Evolutionary conservation across 2,329 filamentous ascomycete species (phyloP).

Genomic region (Hypomyces rosellus): DNA sequence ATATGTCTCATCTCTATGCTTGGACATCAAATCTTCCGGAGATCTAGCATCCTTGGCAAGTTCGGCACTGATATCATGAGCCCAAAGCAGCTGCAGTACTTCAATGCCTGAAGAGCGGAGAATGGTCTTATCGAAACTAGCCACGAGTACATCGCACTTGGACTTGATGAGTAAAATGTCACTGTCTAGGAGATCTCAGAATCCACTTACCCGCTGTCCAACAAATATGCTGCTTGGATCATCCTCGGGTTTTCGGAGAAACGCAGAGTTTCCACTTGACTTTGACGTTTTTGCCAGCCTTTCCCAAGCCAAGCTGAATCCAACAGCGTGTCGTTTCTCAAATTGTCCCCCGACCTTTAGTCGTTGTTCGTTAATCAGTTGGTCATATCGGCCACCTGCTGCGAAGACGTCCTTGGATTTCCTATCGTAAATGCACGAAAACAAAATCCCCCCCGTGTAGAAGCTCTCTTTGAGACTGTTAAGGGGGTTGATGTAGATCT

Average conservation of each 20-base stretch:
- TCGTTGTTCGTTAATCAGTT: slow-evolving; percentile 75
- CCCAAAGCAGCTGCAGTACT: slow-evolving; percentile 73
- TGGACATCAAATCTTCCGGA: slow-evolving; percentile 70
- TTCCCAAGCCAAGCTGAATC: slow-evolving; percentile 88
- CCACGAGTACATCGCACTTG: slow-evolving; percentile 81
- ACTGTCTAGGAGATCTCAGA: slow-evolving; percentile 1
- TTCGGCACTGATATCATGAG: slow-evolving; percentile 80
- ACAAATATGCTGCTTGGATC: slow-evolving; percentile 56
- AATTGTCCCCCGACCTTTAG: slow-evolving; percentile 59
- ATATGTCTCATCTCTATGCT: slow-evolving; percentile 70
- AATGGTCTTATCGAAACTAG: slow-evolving; percentile 74
- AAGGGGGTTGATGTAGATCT: slow-evolving; percentile 78
- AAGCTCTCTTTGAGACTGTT: slow-evolving; percentile 89
- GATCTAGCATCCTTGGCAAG: slow-evolving; percentile 73
- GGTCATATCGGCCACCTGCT: slow-evolving; percentile 89
- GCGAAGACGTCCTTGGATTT: slow-evolving; percentile 83
- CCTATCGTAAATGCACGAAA: slow-evolving; percentile 83
- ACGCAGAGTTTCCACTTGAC: slow-evolving; percentile 43
- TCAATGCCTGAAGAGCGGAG: slow-evolving; percentile 71
- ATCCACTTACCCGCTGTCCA: slow-evolving; percentile 51
- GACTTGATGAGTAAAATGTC: not conserved
- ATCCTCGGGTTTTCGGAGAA: slow-evolving; percentile 64
- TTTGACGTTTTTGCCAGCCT: slow-evolving; percentile 63
- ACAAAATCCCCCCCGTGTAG: slow-evolving; percentile 77
- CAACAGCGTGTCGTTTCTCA: slow-evolving; percentile 73